These are phyloP conservation scores for Thuja plicata DNA, from an alignment of 83 land plant species.

Conservation along the genomic window DNA sequence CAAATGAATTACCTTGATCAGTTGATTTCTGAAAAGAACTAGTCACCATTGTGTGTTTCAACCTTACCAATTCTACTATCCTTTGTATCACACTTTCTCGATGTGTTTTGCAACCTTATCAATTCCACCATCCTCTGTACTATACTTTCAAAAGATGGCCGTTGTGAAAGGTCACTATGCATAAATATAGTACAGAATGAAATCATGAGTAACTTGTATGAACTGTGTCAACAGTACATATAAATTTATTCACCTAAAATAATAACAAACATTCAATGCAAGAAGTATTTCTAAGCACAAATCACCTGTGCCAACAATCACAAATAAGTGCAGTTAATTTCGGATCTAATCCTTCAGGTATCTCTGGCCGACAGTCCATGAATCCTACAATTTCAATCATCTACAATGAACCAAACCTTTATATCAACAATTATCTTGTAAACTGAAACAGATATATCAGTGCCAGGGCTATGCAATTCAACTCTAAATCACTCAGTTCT, in stretches of 20 bases:
- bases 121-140: constrained; percentile 29
- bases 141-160: constrained; percentile 45
- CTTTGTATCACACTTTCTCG: constrained; percentile 26
- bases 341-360: constrained; percentile 50
- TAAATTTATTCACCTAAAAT: neutral
- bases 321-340: constrained; percentile 28
- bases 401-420: constrained; percentile 18
- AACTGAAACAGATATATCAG: neutral
- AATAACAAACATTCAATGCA: neutral
- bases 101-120: neutral
- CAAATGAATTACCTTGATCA: neutral
- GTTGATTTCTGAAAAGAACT: neutral
- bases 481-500: neutral
- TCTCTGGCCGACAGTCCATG: constrained; percentile 50
- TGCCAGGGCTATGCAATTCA: neutral
- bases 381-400: constrained; percentile 69
- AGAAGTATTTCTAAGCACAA: neutral
- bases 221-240: neutral
- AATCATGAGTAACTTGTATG: neutral
- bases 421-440: neutral
- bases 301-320: constrained; percentile 55
- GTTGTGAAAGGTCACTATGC: constrained; percentile 29
- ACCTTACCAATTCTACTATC: constrained; percentile 14
- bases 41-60: neutral
- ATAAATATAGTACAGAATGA: neutral